phyloP scores from a whole-genome alignment of 768 basidiomycete species.

The Lyophyllum semitale region DNA sequence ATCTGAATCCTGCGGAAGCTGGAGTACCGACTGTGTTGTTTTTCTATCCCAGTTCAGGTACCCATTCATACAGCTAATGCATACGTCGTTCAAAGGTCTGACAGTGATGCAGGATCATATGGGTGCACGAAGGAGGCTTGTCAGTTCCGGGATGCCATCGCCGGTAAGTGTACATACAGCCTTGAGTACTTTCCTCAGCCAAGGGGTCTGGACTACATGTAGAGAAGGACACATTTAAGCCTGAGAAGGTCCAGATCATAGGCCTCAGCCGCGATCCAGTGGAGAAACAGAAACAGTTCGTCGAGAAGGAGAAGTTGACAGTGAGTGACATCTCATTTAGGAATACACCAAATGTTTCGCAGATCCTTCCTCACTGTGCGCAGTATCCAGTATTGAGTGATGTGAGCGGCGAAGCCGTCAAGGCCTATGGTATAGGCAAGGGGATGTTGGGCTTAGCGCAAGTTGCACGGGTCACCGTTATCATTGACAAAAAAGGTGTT shows the following conservation, averaged over 20 bases:
- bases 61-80: slow-evolving; percentile 6
- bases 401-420: slow-evolving; percentile 56
- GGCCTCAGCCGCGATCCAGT: slow-evolving; percentile 77
- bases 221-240: slow-evolving; percentile 70
- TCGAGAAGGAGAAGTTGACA: slow-evolving; percentile 66
- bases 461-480: slow-evolving; percentile 67
- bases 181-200: not conserved
- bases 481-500: slow-evolving; percentile 72
- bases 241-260: slow-evolving; percentile 63
- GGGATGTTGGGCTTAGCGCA: slow-evolving; percentile 66
- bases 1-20: slow-evolving; percentile 57
- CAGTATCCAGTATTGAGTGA: slow-evolving; percentile 86
- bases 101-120: slow-evolving; percentile 51
- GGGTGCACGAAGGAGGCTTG: slow-evolving; percentile 86
- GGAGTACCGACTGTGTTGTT: slow-evolving; percentile 70
- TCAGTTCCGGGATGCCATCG: slow-evolving; percentile 77
- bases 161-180: slow-evolving; percentile 39
- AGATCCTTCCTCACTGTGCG: not conserved
- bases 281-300: slow-evolving; percentile 73
- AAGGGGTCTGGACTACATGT: not conserved
- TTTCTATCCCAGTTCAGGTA: slow-evolving; percentile 78
- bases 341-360: not conserved
- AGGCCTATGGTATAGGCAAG: slow-evolving; percentile 66
- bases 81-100: not conserved
- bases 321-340: slow-evolving; percentile 35